These are phyloP conservation scores for Pleurotus salmoneostramineus DNA, from an alignment of 768 basidiomycete genomes.

Conservation along the genomic window DNA sequence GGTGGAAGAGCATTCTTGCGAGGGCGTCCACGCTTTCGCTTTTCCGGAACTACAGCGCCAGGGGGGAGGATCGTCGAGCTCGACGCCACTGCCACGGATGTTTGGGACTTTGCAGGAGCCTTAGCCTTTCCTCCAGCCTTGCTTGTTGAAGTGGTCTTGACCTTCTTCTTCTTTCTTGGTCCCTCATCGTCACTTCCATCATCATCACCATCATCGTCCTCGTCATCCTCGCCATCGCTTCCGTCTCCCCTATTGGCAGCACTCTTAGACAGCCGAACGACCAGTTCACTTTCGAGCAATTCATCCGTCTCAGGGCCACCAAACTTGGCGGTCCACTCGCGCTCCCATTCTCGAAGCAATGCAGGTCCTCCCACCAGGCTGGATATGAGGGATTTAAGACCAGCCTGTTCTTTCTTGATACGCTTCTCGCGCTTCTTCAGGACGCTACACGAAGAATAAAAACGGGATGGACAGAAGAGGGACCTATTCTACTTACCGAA, in stretches of 20 bases:
- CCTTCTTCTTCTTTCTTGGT: conserved; percentile 62
- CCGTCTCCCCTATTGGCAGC: conserved; percentile 55
- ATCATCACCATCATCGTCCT: conserved; percentile 22
- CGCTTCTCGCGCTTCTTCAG: conserved; percentile 75
- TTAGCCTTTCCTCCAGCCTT: conserved; percentile 33
- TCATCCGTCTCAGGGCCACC: conserved; percentile 77
- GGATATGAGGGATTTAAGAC: conserved; percentile 61
- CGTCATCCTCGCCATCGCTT: conserved; percentile 42
- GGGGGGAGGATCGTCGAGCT: conserved; percentile 1
- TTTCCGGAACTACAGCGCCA: conserved; percentile 48
- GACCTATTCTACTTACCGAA: conserved; percentile 38
- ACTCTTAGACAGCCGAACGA: conserved; percentile 37
- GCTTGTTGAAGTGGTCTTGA: conserved; percentile 34
- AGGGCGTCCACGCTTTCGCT: conserved; percentile 81
- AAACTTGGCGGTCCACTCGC: conserved; percentile 67
- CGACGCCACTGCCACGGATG: conserved; percentile 19
- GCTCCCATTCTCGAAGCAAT: conserved; percentile 72
- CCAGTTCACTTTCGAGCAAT: conserved; percentile 45
- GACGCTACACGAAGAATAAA: conserved; percentile 40
- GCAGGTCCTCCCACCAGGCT: conserved; percentile 75
- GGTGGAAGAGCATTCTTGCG: conserved; percentile 61
- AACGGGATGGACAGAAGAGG: background rate
- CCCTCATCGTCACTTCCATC: conserved; percentile 34
- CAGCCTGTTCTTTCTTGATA: conserved; percentile 71
- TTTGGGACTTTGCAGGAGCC: conserved; percentile 18